A percentile compares a stretch with the other conserved stretches of the same genome.
Evolutionary conservation across 768 basidiomycete species (phyloP).

Genomic region (Zangia roseola): DNA sequence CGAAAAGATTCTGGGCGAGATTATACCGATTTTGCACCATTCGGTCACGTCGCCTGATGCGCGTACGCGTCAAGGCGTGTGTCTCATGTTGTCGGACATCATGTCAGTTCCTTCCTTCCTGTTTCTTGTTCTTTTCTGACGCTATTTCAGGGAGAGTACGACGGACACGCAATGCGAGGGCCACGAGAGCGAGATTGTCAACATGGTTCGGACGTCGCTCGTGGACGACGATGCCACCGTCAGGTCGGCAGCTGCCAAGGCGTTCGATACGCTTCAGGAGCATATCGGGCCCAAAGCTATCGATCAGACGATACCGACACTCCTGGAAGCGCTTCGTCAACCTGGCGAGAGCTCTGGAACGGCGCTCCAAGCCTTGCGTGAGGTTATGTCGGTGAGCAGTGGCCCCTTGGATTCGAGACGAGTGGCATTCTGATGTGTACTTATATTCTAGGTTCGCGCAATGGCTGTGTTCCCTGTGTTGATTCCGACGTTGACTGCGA

Average conservation of each 20-base stretch:
- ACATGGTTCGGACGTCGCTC: constrained; percentile 77
- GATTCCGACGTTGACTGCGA: constrained; percentile 87
- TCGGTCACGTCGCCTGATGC: constrained; percentile 62
- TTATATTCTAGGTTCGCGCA: too few species aligned
- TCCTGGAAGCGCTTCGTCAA: constrained; percentile 91
- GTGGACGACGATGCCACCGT: constrained; percentile 89
- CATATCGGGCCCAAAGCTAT: constrained; percentile 88
- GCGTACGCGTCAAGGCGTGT: constrained; percentile 79
- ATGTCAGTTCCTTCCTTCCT: constrained; percentile 52
- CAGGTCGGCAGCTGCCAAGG: constrained; percentile 83
- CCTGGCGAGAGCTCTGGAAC: constrained; percentile 95
- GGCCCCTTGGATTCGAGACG: constrained; percentile 55
- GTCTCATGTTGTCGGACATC: constrained; percentile 82
- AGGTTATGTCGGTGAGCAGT: constrained; percentile 88
- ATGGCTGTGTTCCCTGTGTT: constrained; percentile 95
- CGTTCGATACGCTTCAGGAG: constrained; percentile 92
- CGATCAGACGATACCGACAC: constrained; percentile 93
- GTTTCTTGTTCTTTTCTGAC: constrained; percentile 5
- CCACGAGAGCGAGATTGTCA: constrained; percentile 85
- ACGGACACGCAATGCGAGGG: constrained; percentile 82
- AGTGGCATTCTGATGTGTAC: constrained; percentile 4
- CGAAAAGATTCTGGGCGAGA: constrained; percentile 83
- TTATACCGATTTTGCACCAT: constrained; percentile 73
- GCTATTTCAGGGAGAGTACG: constrained; percentile 67
- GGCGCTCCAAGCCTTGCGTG: constrained; percentile 86